These are phyloP conservation scores for Acmispon strigosus DNA, from an alignment of 306 rosid species.

Conservation along the genomic window DNA sequence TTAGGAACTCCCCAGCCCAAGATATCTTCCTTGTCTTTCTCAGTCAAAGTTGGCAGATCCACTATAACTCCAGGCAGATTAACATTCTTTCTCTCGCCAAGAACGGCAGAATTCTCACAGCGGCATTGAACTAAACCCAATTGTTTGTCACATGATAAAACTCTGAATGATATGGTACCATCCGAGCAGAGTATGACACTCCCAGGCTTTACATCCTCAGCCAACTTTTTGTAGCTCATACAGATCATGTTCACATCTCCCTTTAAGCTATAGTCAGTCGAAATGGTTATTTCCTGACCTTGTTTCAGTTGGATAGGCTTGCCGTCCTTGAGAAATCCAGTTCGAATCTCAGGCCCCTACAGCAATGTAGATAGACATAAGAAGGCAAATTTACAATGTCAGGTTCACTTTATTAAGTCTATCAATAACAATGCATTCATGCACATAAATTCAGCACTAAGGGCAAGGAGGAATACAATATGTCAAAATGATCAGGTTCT, in stretches of 20 bases:
- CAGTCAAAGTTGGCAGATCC: slow-evolving; percentile 95
- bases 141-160: slow-evolving; percentile 59
- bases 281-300: slow-evolving; percentile 76
- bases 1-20: slow-evolving; percentile 86
- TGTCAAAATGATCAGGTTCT: neutral
- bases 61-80: slow-evolving; percentile 90
- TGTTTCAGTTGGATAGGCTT: slow-evolving; percentile 73
- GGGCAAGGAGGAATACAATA: neutral
- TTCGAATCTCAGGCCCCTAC: slow-evolving; percentile 98
- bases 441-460: neutral
- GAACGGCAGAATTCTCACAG: slow-evolving; percentile 89
- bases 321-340: slow-evolving; percentile 85
- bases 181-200: slow-evolving; percentile 86
- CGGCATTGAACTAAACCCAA: slow-evolving; percentile 69
- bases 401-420: neutral
- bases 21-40: slow-evolving; percentile 89
- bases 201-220: slow-evolving; percentile 85
- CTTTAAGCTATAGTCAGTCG: slow-evolving; percentile 80
- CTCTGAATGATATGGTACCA: slow-evolving; percentile 83
- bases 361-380: neutral
- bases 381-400: neutral
- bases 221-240: slow-evolving; percentile 95
- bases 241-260: slow-evolving; percentile 76
- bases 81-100: slow-evolving; percentile 95
- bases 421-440: neutral